Base-by-base conservation (phyloP, 257 asterid genomes). In the Agastache rugosa region DNA sequence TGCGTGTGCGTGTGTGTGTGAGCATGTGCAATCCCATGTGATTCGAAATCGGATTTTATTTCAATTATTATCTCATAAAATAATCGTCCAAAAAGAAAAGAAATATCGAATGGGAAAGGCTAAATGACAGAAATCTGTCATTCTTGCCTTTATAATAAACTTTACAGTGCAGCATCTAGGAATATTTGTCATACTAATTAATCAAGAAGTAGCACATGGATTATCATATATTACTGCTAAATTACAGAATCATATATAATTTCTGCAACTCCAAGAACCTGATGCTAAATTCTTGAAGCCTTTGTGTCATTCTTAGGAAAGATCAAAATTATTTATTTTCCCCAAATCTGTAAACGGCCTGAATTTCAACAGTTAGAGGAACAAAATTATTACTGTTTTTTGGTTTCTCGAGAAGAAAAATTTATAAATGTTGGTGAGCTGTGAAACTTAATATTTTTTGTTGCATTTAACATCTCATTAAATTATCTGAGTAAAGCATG, bases 21-120 rank as follows among this genome's bases (percentile, higher is more conserved):
- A 5, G 73, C 78, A 78, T 74, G 80, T 71, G 84, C 75, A 73
- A 63, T 23, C 77, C 67, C 85, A 77, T 73, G 80, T 81, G 85
- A 69, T 67, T 51, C 22, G n/a, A 53, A 45, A 44, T 37, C 15
- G 19, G 59, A 37, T 51, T 69, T 41, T 31, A 15, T 67, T 47
- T 48, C 12, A 47, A 17, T 29, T 31, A 31, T 22, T n/a, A 16
- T n/a, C 29, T 48, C 55, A 71, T 48, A 44, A 34, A 63, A 45
- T 70, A 68, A 29, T 73, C 63, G 23, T 54, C 8, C n/a, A 39
- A 41, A 39, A 23, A 1, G 1, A 34, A 42, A 12, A 12, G 3
- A 65, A 12, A 42, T 27, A 22, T 71, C 2, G 27, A 39, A 47
- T 16, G 78, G 61, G 17, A 19, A 55, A 74, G 45, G 55, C 20